A percentile compares a stretch with the other conserved stretches of the same genome.
Conservation (phyloP, 768 basidiomycete genomes). For the Sistotremastrum suecicum region DNA sequence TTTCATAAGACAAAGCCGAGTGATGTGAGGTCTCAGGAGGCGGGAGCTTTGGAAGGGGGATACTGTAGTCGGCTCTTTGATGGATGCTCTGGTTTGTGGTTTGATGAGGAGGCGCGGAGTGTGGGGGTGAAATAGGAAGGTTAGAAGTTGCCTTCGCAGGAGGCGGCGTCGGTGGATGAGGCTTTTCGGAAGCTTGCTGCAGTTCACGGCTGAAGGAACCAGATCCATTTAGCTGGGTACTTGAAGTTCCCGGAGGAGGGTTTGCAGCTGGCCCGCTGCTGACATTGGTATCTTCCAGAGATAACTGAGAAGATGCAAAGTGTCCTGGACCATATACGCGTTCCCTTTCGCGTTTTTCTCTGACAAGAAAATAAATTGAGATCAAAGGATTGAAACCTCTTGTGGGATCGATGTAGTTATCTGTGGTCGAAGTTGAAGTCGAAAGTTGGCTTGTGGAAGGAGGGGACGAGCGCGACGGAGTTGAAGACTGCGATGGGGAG, state of each 20-base stretch:
- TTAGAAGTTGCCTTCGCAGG: slow-evolving; percentile 3
- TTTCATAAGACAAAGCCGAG: slow-evolving; percentile 71
- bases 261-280: slow-evolving; percentile 12
- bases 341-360: slow-evolving; percentile 93
- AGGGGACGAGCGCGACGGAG: slow-evolving; percentile 23
- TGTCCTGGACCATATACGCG: slow-evolving; percentile 85
- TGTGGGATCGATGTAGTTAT: slow-evolving; percentile 76
- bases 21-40: slow-evolving; percentile 72
- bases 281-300: slow-evolving; percentile 21
- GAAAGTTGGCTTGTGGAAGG: slow-evolving; percentile 28
- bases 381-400: slow-evolving; percentile 88
- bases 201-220: too few relatives aligned
- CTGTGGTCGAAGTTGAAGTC: slow-evolving; percentile 6
- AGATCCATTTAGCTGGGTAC: too few relatives aligned
- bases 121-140: slow-evolving; percentile 1
- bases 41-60: slow-evolving; percentile 70
- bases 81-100: too few relatives aligned
- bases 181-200: neutral
- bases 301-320: slow-evolving; percentile 86
- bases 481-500: slow-evolving; percentile 20
- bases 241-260: neutral
- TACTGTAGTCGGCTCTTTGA: slow-evolving; percentile 56
- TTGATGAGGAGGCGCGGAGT: neutral
- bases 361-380: slow-evolving; percentile 90
- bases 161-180: slow-evolving; percentile 3